These are phyloP conservation scores for Narthecium ossifragum DNA, from an alignment of 106 monocot species.

Conservation along the genomic window DNA sequence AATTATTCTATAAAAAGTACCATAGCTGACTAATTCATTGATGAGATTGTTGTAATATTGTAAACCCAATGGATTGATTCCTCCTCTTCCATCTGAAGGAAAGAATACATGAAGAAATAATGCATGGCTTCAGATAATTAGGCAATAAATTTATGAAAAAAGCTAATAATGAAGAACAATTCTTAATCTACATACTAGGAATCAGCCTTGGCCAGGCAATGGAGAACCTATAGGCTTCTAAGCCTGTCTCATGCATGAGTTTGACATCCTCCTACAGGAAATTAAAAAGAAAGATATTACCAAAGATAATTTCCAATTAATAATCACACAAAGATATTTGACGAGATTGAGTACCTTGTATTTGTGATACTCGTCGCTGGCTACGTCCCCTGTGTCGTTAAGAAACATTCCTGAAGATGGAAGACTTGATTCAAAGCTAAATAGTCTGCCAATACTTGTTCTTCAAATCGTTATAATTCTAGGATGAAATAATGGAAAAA, in stretches of 20 bases:
- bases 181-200: constrained; percentile 34
- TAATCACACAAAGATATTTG: too few species aligned
- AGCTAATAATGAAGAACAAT: not conserved
- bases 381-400: constrained; percentile 42
- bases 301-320: not conserved
- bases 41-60: constrained; percentile 64
- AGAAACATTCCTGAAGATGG: too few species aligned
- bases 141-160: not conserved
- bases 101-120: not conserved
- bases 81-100: constrained; percentile 56
- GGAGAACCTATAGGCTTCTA: constrained; percentile 67
- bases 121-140: not conserved
- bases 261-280: constrained; percentile 57
- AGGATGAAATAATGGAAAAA: too few species aligned
- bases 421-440: too few species aligned
- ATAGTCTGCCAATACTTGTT: constrained; percentile 14
- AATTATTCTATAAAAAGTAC: constrained; percentile 1
- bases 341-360: constrained; percentile 53
- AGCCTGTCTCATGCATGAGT: constrained; percentile 44
- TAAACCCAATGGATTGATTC: constrained; percentile 48
- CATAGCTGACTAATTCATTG: constrained; percentile 40
- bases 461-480: not conserved
- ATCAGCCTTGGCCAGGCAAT: constrained; percentile 78
- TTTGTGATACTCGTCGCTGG: constrained; percentile 68
- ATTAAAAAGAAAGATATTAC: not conserved